Evolutionary conservation across 495 filamentous ascomycete genomes (phyloP), one percentile per base, ranked within the genome.

Genomic region (Penicillium lividum): DNA sequence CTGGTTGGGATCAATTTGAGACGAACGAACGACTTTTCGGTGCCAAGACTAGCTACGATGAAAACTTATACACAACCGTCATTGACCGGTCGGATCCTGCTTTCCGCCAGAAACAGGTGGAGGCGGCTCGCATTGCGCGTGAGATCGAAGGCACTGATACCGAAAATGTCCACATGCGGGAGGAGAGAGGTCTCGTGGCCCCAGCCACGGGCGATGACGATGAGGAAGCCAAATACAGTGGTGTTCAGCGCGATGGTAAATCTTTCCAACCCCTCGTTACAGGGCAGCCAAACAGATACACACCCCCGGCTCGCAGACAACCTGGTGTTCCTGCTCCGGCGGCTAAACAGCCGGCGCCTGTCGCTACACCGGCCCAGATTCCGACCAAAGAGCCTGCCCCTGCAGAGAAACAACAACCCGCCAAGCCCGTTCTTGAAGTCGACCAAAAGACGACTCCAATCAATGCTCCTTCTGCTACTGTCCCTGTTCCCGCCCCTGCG

Each of bases 141-240:
- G 93, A 98, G 68, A 98, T 99, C 60, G 92, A 97, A 70, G 76
- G 77, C 40, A 86, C 79, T 53, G 76, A 84, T 7, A 71, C 84
- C 11, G 80, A 80, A 25, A 95, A 94, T 56, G 73, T 86, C 1
- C 95, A 98, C 67, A 81, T 96, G 54, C 88, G 88, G 4, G 93
- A 98, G 68, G 93, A 98, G 77, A 83, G 92, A 67, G 86, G 91
- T n/a, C 80, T 87, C 63, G 81, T 82, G 28, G 78, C 81, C 53
- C 75, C 73, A 9, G 87, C 90, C 59, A 81, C 84, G 57, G 86
- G 82, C 22, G 90, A 95, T 70, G 94, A 99, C 67, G 94, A 99
- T 67, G 90, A 93, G 70, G 90, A 93, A 72, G 91, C 92, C 59
- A 97, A 94, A 68, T 98, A 96, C 70, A 97, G 93, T 70, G 93